A percentile compares a stretch with the other conserved stretches of the same genome.
Evolutionary conservation across 441 rosid species (phyloP).

Genomic region (Gossypium gossypioides): DNA sequence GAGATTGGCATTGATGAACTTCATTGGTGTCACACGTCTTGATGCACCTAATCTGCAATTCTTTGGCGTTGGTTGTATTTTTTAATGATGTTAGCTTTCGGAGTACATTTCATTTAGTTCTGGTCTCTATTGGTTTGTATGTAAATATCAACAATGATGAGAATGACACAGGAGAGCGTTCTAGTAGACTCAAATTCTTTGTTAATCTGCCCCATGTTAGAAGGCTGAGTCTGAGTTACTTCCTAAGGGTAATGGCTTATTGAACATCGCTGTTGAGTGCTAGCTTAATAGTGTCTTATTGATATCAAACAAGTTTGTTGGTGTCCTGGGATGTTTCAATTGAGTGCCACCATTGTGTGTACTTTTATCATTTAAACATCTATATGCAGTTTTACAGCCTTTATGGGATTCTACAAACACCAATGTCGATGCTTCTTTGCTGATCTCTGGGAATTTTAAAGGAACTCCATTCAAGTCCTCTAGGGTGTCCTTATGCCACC

Average conservation of each 20-base stretch:
- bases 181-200: constrained; percentile 51
- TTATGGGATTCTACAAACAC: background rate
- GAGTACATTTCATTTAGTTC: constrained; percentile 36
- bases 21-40: constrained; percentile 52
- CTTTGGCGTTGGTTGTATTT: constrained; percentile 52
- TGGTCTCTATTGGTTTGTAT: constrained; percentile 51
- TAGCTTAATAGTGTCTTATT: background rate
- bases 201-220: constrained; percentile 52
- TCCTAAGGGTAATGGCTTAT: constrained; percentile 36
- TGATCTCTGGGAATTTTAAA: background rate
- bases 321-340: background rate
- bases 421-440: background rate
- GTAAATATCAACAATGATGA: constrained; percentile 30
- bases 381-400: background rate
- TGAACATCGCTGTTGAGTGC: background rate
- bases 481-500: background rate
- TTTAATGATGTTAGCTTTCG: constrained; percentile 42
- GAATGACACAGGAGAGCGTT: constrained; percentile 17
- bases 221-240: constrained; percentile 60
- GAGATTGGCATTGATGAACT: constrained; percentile 61
- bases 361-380: background rate
- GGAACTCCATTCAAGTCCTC: background rate
- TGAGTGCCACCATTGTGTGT: background rate
- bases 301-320: background rate
- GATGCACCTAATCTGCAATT: constrained; percentile 57